Conservation (phyloP, 2,329 filamentous ascomycete species). For the Colletotrichum ledebouriae region DNA sequence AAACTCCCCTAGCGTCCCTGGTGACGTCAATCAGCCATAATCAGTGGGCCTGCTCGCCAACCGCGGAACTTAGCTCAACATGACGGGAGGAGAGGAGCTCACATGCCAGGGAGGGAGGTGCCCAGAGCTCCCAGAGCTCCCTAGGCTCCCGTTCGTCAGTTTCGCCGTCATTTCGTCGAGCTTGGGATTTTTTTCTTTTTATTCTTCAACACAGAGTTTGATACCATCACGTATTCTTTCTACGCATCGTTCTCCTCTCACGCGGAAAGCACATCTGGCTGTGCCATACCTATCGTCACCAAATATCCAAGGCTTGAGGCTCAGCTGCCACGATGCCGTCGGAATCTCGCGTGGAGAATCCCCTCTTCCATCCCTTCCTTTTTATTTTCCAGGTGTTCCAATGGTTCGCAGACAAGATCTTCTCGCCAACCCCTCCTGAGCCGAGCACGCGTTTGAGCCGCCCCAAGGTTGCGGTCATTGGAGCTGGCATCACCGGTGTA, state of each 20-base stretch:
- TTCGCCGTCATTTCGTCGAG: not conserved
- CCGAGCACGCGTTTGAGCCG: conserved; percentile 68
- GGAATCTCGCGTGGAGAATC: conserved; percentile 52
- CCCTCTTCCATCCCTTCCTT: conserved; percentile 66
- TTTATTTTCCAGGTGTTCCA: conserved; percentile 76
- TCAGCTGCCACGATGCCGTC: conserved; percentile 50
- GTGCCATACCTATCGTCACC: not conserved
- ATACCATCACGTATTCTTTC: not conserved
- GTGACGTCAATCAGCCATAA: conserved; percentile 35
- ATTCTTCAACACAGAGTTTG: conserved; percentile 11
- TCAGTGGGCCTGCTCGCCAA: conserved; percentile 33
- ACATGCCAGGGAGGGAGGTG: conserved; percentile 30
- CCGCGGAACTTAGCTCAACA: conserved; percentile 11
- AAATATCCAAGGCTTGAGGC: conserved; percentile 16
- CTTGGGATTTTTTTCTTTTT: not conserved
- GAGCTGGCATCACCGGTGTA: conserved; percentile 80
- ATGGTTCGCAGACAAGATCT: conserved; percentile 71
- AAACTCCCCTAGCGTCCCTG: conserved; percentile 32
- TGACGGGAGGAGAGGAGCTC: not conserved
- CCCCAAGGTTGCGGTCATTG: conserved; percentile 78
- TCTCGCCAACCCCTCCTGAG: conserved; percentile 78
- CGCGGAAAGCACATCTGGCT: not conserved
- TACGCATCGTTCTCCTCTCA: not conserved
- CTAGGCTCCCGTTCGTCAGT: conserved; percentile 18
- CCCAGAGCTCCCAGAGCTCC: conserved; percentile 37